phyloP scores from a whole-genome alignment of 164 flowering plant species.

The Cinnamomum micranthum region DNA sequence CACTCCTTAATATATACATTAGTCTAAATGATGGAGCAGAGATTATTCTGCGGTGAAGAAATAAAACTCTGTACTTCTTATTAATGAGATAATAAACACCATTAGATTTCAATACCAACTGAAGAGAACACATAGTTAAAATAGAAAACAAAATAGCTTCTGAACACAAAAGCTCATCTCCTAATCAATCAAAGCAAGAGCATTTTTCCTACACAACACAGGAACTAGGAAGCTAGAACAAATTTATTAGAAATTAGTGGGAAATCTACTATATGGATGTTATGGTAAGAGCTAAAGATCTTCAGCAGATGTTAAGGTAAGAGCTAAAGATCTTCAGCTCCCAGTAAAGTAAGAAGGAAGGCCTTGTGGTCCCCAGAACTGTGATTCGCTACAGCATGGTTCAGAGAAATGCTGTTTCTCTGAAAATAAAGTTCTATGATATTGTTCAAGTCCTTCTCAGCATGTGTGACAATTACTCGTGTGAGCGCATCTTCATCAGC shows the following conservation, averaged over 20 bases:
- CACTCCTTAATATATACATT: too few species aligned
- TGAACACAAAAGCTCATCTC: too few species aligned
- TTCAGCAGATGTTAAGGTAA: constrained; percentile 3
- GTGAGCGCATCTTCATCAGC: constrained; percentile 76
- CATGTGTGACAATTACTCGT: constrained; percentile 63
- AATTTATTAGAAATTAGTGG: neutral
- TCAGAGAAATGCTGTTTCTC: constrained; percentile 63
- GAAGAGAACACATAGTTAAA: neutral
- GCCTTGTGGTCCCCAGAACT: constrained; percentile 75
- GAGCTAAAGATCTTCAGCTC: constrained; percentile 21
- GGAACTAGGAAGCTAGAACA: neutral
- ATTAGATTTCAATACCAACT: neutral
- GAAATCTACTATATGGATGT: neutral
- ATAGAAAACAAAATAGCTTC: neutral
- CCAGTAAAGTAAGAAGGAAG: constrained; percentile 67
- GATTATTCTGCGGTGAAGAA: too few species aligned
- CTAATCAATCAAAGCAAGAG: too few species aligned
- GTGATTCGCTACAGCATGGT: constrained; percentile 55
- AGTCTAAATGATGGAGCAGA: too few species aligned
- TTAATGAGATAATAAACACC: too few species aligned
- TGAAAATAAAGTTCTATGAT: constrained; percentile 67
- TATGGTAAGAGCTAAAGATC: neutral
- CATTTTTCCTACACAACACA: too few species aligned
- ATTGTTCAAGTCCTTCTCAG: constrained; percentile 67
- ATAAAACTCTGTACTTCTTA: too few species aligned